A percentile compares a stretch with the other conserved stretches of the same genome.
These are phyloP conservation scores for Botrytis medusae DNA, from an alignment of 2,329 filamentous ascomycete species.

Conservation along the genomic window DNA sequence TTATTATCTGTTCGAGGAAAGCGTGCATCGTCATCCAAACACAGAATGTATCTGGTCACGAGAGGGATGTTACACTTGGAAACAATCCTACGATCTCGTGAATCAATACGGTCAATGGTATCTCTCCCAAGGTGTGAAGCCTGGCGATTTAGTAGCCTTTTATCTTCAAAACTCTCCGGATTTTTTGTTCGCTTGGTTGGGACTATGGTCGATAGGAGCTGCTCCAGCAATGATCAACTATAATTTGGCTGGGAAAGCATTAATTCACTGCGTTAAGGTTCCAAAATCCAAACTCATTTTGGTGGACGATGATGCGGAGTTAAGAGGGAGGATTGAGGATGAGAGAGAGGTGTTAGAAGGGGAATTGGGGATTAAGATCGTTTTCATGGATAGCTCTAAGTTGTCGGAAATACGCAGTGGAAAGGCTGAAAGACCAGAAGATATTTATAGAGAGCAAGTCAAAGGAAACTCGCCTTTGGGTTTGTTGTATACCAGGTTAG, in stretches of 20 bases:
- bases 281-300: conserved; percentile 56
- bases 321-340: conserved; percentile 55
- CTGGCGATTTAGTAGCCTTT: conserved; percentile 61
- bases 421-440: conserved; percentile 52
- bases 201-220: conserved; percentile 63
- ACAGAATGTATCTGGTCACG: conserved; percentile 68
- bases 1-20: conserved; percentile 65
- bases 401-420: conserved; percentile 49
- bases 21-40: conserved; percentile 52
- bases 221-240: conserved; percentile 72
- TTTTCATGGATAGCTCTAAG: conserved; percentile 51
- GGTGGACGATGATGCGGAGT: conserved; percentile 55
- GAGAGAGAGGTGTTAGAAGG: conserved; percentile 52
- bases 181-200: conserved; percentile 66
- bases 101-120: conserved; percentile 65
- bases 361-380: conserved; percentile 52
- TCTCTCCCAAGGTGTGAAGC: conserved; percentile 55
- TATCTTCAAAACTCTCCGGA: conserved; percentile 68
- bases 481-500: conserved; percentile 67
- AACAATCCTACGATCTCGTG: conserved; percentile 53
- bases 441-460: conserved; percentile 55
- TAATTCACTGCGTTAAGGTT: conserved; percentile 65
- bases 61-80: conserved; percentile 58
- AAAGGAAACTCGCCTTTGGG: conserved; percentile 56
- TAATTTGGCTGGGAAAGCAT: conserved; percentile 61